Percentiles rank a stretch among this genome's conserved stretches.
These are phyloP conservation scores for Circinella umbellata DNA, from an alignment of 371 early-diverging fungal genomes.

Conservation along the genomic window DNA sequence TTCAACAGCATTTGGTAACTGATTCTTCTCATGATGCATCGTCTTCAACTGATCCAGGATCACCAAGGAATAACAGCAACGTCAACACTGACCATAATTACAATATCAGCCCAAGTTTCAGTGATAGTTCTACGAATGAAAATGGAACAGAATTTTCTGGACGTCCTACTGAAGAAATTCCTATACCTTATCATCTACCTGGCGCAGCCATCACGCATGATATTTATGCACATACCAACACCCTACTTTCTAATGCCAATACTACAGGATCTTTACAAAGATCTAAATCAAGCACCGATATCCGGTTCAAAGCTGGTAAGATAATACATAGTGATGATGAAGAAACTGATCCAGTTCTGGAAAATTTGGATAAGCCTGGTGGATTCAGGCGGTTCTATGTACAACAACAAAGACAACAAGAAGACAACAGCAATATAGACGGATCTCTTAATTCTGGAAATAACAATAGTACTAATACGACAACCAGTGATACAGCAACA, in stretches of 20 bases:
- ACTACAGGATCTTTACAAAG: constrained; percentile 19
- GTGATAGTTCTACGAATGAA: too few relatives aligned
- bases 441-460: background rate
- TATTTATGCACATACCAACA: constrained; percentile 49
- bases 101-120: too few relatives aligned
- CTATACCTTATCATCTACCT: constrained; percentile 50
- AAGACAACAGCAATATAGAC: background rate
- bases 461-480: too few relatives aligned
- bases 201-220: constrained; percentile 54
- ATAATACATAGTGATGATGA: constrained; percentile 28
- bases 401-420: constrained; percentile 50
- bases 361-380: constrained; percentile 68
- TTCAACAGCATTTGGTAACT: constrained; percentile 40
- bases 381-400: constrained; percentile 74
- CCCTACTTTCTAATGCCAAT: constrained; percentile 17
- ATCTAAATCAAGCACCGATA: constrained; percentile 31
- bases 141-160: background rate
- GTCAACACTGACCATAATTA: background rate
- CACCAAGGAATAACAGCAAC: background rate
- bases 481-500: background rate
- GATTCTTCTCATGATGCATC: constrained; percentile 16
- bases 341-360: constrained; percentile 19
- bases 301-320: constrained; percentile 23
- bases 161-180: constrained; percentile 28
- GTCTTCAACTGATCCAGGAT: background rate